phyloP scores from a whole-genome alignment of 768 basidiomycete genomes.

The Leucosporidium yakuticum region DNA sequence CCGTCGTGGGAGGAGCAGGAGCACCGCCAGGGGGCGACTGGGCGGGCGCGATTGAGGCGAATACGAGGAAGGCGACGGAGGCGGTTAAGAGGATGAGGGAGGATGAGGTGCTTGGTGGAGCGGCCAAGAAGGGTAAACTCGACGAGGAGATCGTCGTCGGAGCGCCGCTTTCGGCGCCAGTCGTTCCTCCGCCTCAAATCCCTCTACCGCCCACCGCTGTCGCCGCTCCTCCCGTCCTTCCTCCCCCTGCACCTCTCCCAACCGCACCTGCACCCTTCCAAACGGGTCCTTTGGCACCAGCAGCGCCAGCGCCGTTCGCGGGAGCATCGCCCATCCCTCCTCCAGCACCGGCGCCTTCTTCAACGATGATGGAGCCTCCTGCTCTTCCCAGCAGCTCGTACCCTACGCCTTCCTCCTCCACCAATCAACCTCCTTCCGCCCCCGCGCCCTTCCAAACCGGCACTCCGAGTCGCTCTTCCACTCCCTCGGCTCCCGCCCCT shows the following conservation, averaged over 20 bases:
- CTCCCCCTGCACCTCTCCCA: too few species aligned
- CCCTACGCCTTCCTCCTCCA: background rate
- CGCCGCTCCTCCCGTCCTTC: too few species aligned
- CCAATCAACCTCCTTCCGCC: background rate
- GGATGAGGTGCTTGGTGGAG: background rate
- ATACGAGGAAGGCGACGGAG: too few species aligned
- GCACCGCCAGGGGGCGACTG: too few species aligned
- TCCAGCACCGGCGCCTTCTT: background rate
- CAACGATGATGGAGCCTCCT: background rate
- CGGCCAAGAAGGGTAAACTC: background rate
- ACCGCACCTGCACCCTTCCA: background rate
- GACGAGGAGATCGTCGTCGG: background rate
- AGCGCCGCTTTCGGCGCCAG: background rate
- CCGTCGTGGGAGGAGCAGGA: too few species aligned
- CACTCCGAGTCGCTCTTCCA: slow-evolving; percentile 39
- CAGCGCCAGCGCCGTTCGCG: background rate
- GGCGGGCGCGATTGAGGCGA: too few species aligned
- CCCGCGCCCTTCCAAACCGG: background rate
- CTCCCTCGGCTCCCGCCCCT: slow-evolving; percentile 35
- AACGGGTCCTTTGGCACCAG: background rate
- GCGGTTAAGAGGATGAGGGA: too few species aligned
- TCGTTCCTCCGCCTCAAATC: background rate
- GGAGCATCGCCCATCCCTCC: background rate
- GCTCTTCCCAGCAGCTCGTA: background rate
- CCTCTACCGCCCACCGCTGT: background rate